A percentile compares a stretch with the other conserved stretches of the same genome.
phyloP scores from a whole-genome alignment of 108 stramenopile genomes.

The Cyclotella atomus region DNA sequence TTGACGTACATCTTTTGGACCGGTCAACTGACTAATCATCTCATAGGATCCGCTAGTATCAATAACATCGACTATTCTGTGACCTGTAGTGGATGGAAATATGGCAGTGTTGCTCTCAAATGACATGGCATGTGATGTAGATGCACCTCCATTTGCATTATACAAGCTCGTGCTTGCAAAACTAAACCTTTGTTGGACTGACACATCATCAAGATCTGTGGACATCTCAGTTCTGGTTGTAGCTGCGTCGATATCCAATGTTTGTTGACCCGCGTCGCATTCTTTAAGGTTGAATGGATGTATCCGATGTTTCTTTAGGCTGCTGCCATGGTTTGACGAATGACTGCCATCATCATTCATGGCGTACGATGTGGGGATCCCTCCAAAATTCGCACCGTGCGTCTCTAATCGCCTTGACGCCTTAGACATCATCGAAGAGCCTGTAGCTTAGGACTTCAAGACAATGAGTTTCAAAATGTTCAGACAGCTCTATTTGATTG shows the following conservation, averaged over 20 bases:
- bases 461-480: no score
- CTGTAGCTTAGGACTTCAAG: no score
- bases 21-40: conserved; percentile 6
- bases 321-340: background rate
- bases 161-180: conserved; percentile 4
- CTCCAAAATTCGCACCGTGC: background rate
- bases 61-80: conserved; percentile 5
- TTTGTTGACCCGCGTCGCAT: conserved; percentile 2
- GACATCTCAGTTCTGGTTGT: conserved; percentile 23
- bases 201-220: conserved; percentile 19
- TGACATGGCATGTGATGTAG: conserved; percentile 8
- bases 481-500: no score
- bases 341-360: background rate
- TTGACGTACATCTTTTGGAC: background rate
- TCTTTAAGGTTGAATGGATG: conserved; percentile 2
- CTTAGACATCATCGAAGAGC: background rate
- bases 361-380: background rate
- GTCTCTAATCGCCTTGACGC: background rate
- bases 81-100: background rate
- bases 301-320: background rate
- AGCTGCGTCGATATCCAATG: conserved; percentile 1
- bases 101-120: background rate
- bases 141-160: background rate
- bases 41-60: conserved; percentile 1
- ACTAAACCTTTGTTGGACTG: conserved; percentile 20